A percentile compares a stretch with the other conserved stretches of the same genome.
These are phyloP conservation scores for Hyaloperonospora brassicae DNA, from an alignment of 352 stramenopile genomes.

Conservation along the genomic window DNA sequence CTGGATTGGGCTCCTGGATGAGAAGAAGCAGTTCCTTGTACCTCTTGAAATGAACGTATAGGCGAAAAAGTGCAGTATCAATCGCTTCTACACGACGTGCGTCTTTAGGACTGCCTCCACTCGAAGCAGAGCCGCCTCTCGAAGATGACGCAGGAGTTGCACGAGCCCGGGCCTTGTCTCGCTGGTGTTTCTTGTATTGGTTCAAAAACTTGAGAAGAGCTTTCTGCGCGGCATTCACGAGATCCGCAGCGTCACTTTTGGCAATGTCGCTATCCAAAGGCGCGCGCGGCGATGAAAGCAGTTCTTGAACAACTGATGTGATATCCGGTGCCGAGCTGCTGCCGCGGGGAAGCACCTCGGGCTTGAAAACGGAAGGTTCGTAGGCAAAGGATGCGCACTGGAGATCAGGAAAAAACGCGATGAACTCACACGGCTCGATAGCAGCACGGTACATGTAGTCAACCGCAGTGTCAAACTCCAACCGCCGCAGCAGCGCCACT, in stretches of 20 bases:
- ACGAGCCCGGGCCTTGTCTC: constrained; percentile 50
- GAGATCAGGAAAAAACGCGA: constrained; percentile 80
- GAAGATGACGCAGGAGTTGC: constrained; percentile 28
- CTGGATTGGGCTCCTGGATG: constrained; percentile 58
- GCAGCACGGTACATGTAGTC: constrained; percentile 84
- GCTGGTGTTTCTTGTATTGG: constrained; percentile 77
- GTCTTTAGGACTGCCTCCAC: constrained; percentile 42
- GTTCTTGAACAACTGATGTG: constrained; percentile 63
- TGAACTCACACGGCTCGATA: constrained; percentile 80
- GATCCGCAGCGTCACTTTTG: constrained; percentile 41
- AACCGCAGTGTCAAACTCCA: constrained; percentile 68
- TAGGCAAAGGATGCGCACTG: constrained; percentile 80
- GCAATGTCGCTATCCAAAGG: constrained; percentile 55
- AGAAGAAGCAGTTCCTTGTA: constrained; percentile 74
- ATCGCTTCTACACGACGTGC: constrained; percentile 70
- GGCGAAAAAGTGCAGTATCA: constrained; percentile 73
- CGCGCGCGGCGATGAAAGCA: constrained; percentile 40
- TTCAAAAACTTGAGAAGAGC: constrained; percentile 74
- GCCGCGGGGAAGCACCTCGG: constrained; percentile 73
- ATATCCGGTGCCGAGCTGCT: constrained; percentile 69
- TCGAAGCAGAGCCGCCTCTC: constrained; percentile 33
- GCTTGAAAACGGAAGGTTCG: constrained; percentile 73
- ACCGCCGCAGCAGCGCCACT: constrained; percentile 61
- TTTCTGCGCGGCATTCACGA: constrained; percentile 55
- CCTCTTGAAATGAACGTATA: constrained; percentile 73